phyloP scores from a whole-genome alignment of 106 monocot species.

The Dioscorea dumetorum region DNA sequence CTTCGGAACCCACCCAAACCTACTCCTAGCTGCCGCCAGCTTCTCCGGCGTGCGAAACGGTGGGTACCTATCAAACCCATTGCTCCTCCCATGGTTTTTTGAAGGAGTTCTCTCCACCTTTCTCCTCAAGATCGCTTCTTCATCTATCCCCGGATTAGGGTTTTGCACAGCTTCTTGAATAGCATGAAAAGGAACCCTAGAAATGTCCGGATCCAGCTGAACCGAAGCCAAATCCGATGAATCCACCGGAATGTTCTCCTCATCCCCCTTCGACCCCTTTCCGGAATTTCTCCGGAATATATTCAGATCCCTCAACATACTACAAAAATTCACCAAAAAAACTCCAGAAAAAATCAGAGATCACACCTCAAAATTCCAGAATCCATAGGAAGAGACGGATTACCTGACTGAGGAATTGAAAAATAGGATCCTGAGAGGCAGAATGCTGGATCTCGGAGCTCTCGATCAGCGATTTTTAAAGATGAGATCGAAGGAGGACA shows the following conservation, averaged over 20 bases:
- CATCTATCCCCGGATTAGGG: slow-evolving; percentile 20
- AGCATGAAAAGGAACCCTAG: slow-evolving; percentile 48
- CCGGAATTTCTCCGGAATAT: slow-evolving; percentile 33
- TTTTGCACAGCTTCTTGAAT: slow-evolving; percentile 45
- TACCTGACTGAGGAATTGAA: slow-evolving; percentile 57
- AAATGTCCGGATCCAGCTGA: slow-evolving; percentile 26
- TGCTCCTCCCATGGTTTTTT: slow-evolving; percentile 21
- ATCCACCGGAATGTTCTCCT: slow-evolving; percentile 52
- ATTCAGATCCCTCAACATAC: slow-evolving; percentile 72
- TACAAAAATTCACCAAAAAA: slow-evolving; percentile 6
- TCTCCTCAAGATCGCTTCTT: slow-evolving; percentile 18
- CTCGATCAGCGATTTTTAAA: no score
- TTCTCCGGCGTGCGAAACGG: slow-evolving; percentile 76
- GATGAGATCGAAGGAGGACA: no score
- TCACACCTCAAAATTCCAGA: background rate
- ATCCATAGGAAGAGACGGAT: background rate
- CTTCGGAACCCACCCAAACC: slow-evolving; percentile 65
- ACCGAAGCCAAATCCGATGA: slow-evolving; percentile 13
- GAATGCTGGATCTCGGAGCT: slow-evolving; percentile 23
- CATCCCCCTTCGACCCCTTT: slow-evolving; percentile 25
- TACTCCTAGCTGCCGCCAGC: slow-evolving; percentile 16
- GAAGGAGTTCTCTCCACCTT: slow-evolving; percentile 57
- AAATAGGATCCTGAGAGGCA: slow-evolving; percentile 38
- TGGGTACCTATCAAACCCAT: slow-evolving; percentile 7
- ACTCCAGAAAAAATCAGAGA: background rate